Evolutionary conservation across 169 alveolate genomes (phyloP), one percentile per base, ranked within the genome.

Genomic region (Plasmodium gallinaceum): DNA sequence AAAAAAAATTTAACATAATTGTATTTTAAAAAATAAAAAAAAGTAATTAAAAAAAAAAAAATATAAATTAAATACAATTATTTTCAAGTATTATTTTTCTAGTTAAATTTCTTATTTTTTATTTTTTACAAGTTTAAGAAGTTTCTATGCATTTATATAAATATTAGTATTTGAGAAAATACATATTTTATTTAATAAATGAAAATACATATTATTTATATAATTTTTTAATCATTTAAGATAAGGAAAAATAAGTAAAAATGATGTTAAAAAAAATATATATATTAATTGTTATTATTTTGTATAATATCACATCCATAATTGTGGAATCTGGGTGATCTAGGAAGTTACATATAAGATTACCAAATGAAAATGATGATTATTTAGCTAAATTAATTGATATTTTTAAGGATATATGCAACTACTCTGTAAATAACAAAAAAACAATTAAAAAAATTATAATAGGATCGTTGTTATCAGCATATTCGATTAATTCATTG

Each of bases 261-360:
- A 83, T 83, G 87, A 65, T 51, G 69, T 18, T 86, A 52, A 86
- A 72, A 43, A 83, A 65, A 43, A 39, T 46, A 24, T 83, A 61
- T 16, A 26, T 71, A n/a, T 42, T 86, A n/a, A 10, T 64, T 65
- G 42, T 71, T 39, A 12, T 48, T 2, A 71, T 86, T 48, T 66
- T 86, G 66, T 71, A 70, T 20, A 52, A 16, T 32, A 62, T 86
- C 42, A 2, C 60, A 18, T 43, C 26, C 48, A 70, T 18, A 70
- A 52, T 51, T 71, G 92, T 62, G 7, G 88, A 86, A 39, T 80
- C 92, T 7, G 92, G 92, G n/a, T 86, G 92, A 86, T 86, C 92
- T 60, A 86, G 71, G 32, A 42, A 64, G 87, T 86, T 86, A 32
- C 87, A 86, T 64, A 86, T 86, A 70, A 86, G 70, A 45, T 57